phyloP scores from a whole-genome alignment of 164 flowering plant species.

The Sextonia rubra region DNA sequence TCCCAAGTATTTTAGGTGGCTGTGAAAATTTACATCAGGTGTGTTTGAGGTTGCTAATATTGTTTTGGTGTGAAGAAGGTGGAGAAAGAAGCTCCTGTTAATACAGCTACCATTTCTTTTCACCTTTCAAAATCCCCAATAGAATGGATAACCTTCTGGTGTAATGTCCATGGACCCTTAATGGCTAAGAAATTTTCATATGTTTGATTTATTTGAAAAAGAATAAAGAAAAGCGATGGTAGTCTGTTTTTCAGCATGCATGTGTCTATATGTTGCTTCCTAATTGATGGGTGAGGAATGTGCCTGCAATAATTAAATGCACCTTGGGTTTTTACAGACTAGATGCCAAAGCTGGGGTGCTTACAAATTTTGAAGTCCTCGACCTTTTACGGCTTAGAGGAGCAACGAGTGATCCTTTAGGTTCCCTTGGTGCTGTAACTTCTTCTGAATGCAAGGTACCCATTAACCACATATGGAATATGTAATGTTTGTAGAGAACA shows the following conservation, averaged over 20 bases:
- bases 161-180: neutral
- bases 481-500: no score
- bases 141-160: neutral
- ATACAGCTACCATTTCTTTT: neutral
- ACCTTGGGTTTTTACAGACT: conserved; percentile 23
- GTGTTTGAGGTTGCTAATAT: neutral
- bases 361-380: conserved; percentile 86
- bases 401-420: conserved; percentile 54
- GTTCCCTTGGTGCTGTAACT: conserved; percentile 37
- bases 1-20: neutral
- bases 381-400: conserved; percentile 57
- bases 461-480: no score
- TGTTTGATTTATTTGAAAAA: no score
- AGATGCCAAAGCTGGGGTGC: conserved; percentile 55
- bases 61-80: neutral
- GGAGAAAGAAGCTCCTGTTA: neutral
- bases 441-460: conserved; percentile 68
- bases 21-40: neutral
- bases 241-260: neutral
- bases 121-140: neutral
- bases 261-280: neutral
- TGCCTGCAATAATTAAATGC: neutral
- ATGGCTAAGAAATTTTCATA: neutral
- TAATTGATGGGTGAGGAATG: neutral
- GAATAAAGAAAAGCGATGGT: neutral